These are phyloP conservation scores for Peronospora tabacina DNA, from an alignment of 352 stramenopile species.

Conservation along the genomic window DNA sequence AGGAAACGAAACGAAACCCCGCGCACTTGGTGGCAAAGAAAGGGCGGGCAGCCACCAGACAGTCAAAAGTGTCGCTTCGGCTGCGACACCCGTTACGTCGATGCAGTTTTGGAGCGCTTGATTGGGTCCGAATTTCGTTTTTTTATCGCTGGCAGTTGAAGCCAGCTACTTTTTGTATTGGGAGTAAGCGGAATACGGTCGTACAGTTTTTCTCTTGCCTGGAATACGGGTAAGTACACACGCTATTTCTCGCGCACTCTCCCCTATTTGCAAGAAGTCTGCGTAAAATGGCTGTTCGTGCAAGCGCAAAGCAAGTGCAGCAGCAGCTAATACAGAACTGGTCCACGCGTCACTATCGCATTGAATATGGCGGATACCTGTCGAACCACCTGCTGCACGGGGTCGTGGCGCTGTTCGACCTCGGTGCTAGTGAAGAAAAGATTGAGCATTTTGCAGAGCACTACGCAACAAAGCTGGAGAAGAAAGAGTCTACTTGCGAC, in stretches of 20 bases:
- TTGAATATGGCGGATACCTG: slow-evolving; percentile 30
- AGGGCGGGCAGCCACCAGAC: neutral
- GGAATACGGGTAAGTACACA: too few species aligned
- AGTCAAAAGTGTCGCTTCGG: neutral
- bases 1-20: neutral
- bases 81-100: slow-evolving; percentile 2
- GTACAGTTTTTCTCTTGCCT: too few species aligned
- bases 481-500: slow-evolving; percentile 8
- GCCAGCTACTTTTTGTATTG: neutral
- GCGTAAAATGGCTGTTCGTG: slow-evolving; percentile 4
- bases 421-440: slow-evolving; percentile 27
- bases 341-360: slow-evolving; percentile 28
- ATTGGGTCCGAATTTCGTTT: neutral
- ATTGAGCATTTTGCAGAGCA: slow-evolving; percentile 22
- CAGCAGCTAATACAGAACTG: slow-evolving; percentile 20
- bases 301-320: slow-evolving; percentile 11
- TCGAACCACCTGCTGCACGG: slow-evolving; percentile 36
- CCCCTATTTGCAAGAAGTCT: neutral
- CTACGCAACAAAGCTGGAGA: slow-evolving; percentile 29
- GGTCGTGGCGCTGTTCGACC: slow-evolving; percentile 27
- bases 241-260: too few species aligned
- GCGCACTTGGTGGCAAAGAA: neutral
- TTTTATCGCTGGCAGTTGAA: slow-evolving; percentile 6
- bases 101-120: neutral
- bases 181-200: neutral